A percentile compares a stretch with the other conserved stretches of the same genome.
Conservation (phyloP, 192 early-diverging fungal genomes). For the Gorgonomyces haynaldii region DNA sequence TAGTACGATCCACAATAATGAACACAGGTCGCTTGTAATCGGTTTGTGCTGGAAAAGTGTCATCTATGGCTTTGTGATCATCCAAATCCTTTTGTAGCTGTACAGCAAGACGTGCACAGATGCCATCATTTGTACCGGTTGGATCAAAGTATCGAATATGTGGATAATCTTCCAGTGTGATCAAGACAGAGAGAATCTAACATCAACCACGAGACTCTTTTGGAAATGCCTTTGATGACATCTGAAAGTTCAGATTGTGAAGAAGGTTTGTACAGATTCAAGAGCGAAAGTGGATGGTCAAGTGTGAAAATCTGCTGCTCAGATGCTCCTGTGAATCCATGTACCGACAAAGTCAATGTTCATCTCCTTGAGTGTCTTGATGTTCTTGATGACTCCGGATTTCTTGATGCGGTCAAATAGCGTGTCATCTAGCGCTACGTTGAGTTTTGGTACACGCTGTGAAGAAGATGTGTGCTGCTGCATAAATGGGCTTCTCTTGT, state of each 20-base stretch:
- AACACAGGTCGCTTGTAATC: slow-evolving; percentile 55
- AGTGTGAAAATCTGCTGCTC: slow-evolving; percentile 37
- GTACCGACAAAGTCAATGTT: slow-evolving; percentile 74
- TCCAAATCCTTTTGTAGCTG: slow-evolving; percentile 1
- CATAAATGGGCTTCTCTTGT: slow-evolving; percentile 28
- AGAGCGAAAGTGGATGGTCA: slow-evolving; percentile 20
- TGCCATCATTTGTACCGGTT: slow-evolving; percentile 32
- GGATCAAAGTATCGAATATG: slow-evolving; percentile 78
- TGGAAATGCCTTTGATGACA: slow-evolving; percentile 17
- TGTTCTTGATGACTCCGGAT: slow-evolving; percentile 31
- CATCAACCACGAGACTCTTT: slow-evolving; percentile 11
- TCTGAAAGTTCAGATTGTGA: slow-evolving; percentile 7
- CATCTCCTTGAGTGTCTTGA: slow-evolving; percentile 61
- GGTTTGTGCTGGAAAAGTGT: slow-evolving; percentile 1
- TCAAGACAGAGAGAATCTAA: slow-evolving; percentile 30
- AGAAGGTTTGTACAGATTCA: slow-evolving; percentile 17
- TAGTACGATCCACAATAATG: slow-evolving; percentile 80
- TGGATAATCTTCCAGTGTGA: slow-evolving; percentile 31
- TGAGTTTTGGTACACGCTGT: slow-evolving; percentile 15
- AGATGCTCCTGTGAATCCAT: slow-evolving; percentile 19
- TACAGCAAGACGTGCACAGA: not conserved
- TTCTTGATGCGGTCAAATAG: slow-evolving; percentile 48
- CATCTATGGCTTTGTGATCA: slow-evolving; percentile 2
- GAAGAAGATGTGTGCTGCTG: slow-evolving; percentile 32
- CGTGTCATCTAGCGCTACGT: slow-evolving; percentile 46